These are phyloP conservation scores for Verticillium nubilum DNA, from an alignment of 2,329 filamentous ascomycete species.

Conservation along the genomic window DNA sequence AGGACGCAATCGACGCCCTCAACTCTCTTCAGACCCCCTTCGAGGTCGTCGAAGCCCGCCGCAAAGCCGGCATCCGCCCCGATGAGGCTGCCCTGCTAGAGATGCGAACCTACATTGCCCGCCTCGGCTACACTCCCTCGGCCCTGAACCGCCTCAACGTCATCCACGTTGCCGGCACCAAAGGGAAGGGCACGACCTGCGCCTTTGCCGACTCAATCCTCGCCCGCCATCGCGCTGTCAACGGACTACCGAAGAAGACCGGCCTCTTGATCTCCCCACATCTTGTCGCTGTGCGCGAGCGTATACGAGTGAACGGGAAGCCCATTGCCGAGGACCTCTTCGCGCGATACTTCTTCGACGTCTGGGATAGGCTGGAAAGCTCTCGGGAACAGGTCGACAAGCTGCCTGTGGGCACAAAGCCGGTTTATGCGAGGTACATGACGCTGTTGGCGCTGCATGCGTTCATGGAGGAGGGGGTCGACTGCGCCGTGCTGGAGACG, in stretches of 20 bases:
- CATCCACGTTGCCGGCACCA: conserved; percentile 69
- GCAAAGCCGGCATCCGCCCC: conserved; percentile 65
- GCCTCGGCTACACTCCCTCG: conserved; percentile 65
- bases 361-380: conserved; percentile 52
- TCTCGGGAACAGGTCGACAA: conserved; percentile 24
- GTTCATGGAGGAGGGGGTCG: conserved; percentile 58
- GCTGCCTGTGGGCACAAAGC: conserved; percentile 29
- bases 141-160: conserved; percentile 59
- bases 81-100: conserved; percentile 67
- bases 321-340: conserved; percentile 56
- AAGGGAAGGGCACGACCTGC: conserved; percentile 66
- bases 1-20: conserved; percentile 82
- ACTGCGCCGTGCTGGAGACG: conserved; percentile 60
- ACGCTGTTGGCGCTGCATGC: conserved; percentile 63
- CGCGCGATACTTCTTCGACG: conserved; percentile 61
- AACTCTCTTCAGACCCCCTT: conserved; percentile 91
- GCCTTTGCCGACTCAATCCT: conserved; percentile 63
- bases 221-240: conserved; percentile 35
- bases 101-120: conserved; percentile 71
- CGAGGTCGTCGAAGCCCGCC: conserved; percentile 70
- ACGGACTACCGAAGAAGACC: conserved; percentile 34
- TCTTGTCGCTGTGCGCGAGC: conserved; percentile 60
- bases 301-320: conserved; percentile 55
- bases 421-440: conserved; percentile 56
- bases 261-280: conserved; percentile 68